Evolutionary conservation across 768 basidiomycete species (phyloP).

Genomic region (Gloeopeniophorella convolvens): DNA sequence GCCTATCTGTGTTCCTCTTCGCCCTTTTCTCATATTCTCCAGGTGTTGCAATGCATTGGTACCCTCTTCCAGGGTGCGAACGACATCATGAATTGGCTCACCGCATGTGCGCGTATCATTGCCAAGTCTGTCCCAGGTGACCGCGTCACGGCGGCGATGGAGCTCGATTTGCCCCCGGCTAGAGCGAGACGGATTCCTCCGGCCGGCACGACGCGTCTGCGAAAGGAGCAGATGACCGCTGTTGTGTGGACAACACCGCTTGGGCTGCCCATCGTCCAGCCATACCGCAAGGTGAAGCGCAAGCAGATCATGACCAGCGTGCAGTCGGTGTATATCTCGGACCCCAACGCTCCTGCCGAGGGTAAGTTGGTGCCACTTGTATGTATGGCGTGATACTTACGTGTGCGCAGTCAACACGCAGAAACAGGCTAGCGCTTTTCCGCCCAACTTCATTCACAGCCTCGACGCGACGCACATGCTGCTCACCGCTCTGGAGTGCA

Average conservation of each 20-base stretch:
- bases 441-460: conserved; percentile 97
- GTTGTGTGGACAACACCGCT: conserved; percentile 96
- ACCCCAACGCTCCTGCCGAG: conserved; percentile 70
- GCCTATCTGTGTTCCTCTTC: background rate
- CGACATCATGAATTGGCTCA: conserved; percentile 88
- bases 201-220: conserved; percentile 37
- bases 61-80: conserved; percentile 92
- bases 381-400: background rate
- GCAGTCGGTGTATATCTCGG: conserved; percentile 85
- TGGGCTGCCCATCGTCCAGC: conserved; percentile 94
- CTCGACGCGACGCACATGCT: conserved; percentile 99
- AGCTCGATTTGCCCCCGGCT: conserved; percentile 22
- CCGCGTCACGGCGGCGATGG: conserved; percentile 44
- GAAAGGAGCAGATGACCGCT: conserved; percentile 89
- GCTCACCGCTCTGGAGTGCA: conserved; percentile 87
- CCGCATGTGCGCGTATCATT: conserved; percentile 74
- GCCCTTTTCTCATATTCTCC: conserved; percentile 1
- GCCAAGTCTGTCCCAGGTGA: conserved; percentile 78
- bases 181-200: conserved; percentile 19
- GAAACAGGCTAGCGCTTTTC: conserved; percentile 96
- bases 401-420: conserved; percentile 53
- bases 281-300: conserved; percentile 78
- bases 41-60: conserved; percentile 78
- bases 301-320: conserved; percentile 81
- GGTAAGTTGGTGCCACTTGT: conserved; percentile 31